These are phyloP conservation scores for Marchantia paleacea DNA, from an alignment of 225 moss, liverwort and hornwort genomes.

Conservation along the genomic window DNA sequence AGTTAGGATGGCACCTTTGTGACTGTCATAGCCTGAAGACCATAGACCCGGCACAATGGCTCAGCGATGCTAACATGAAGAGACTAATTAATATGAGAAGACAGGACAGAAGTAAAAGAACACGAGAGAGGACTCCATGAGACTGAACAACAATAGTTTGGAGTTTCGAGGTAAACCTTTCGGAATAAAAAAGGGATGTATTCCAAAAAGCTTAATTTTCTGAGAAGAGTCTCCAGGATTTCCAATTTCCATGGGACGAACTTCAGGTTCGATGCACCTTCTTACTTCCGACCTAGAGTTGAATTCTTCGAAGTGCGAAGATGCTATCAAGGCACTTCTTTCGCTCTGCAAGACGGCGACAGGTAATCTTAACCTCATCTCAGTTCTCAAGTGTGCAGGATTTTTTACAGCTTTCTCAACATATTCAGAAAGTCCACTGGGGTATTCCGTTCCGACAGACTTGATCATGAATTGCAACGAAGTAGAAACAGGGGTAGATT, in stretches of 20 bases:
- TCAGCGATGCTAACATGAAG: too few relatives aligned
- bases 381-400: neutral
- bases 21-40: too few relatives aligned
- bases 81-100: too few relatives aligned
- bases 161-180: conserved; percentile 38
- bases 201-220: conserved; percentile 48
- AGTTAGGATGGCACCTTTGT: too few relatives aligned
- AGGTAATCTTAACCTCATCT: conserved; percentile 26
- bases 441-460: neutral
- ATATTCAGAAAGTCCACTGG: neutral
- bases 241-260: conserved; percentile 44
- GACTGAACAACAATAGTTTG: too few relatives aligned
- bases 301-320: conserved; percentile 37
- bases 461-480: neutral
- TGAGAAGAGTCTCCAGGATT: neutral
- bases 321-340: conserved; percentile 15
- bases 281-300: conserved; percentile 16
- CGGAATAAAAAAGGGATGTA: conserved; percentile 66
- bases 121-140: too few relatives aligned
- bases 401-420: neutral
- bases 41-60: too few relatives aligned
- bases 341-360: conserved; percentile 25
- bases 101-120: too few relatives aligned
- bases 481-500: neutral
- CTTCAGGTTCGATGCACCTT: conserved; percentile 3